Percentiles rank a stretch among this genome's conserved stretches.
Evolutionary conservation across 805 yeast genomes (phyloP).

Genomic region (Candida schatavii): DNA sequence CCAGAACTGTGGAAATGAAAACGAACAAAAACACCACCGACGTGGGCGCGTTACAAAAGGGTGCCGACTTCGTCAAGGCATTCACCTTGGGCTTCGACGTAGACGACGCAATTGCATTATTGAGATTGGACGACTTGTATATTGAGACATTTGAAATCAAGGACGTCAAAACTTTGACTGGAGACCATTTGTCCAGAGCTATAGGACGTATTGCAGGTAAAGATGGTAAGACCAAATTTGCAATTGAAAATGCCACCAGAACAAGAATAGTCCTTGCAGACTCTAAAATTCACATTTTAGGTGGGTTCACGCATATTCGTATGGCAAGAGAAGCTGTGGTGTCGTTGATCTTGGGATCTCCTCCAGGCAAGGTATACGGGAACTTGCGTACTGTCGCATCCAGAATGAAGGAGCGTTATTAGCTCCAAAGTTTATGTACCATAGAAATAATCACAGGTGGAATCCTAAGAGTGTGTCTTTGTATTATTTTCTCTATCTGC

Average conservation of each 20-base stretch:
- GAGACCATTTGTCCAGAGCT: slow-evolving; percentile 97
- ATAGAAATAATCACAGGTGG: no score
- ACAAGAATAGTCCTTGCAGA: slow-evolving; percentile 98
- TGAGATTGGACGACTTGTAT: slow-evolving; percentile 92
- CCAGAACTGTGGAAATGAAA: slow-evolving; percentile 84
- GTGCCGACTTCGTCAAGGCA: slow-evolving; percentile 95
- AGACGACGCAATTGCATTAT: slow-evolving; percentile 93
- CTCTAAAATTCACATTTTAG: slow-evolving; percentile 91
- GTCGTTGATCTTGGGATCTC: slow-evolving; percentile 91
- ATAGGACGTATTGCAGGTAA: slow-evolving; percentile 99
- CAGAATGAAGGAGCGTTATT: slow-evolving; percentile 94
- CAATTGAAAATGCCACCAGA: slow-evolving; percentile 97
- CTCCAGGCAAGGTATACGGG: slow-evolving; percentile 98
- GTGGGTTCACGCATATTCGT: slow-evolving; percentile 95
- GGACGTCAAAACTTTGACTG: slow-evolving; percentile 92
- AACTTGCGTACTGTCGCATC: slow-evolving; percentile 96
- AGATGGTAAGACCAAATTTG: slow-evolving; percentile 98
- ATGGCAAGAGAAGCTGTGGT: slow-evolving; percentile 99
- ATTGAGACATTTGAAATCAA: slow-evolving; percentile 96
- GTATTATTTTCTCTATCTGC: no score
- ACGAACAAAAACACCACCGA: slow-evolving; percentile 83
- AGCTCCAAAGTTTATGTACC: no score
- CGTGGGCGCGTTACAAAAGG: slow-evolving; percentile 93
- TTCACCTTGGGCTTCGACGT: slow-evolving; percentile 95
- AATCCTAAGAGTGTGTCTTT: no score